phyloP scores from a whole-genome alignment of 805 yeast genomes.

The Pichia cephalocereana region DNA sequence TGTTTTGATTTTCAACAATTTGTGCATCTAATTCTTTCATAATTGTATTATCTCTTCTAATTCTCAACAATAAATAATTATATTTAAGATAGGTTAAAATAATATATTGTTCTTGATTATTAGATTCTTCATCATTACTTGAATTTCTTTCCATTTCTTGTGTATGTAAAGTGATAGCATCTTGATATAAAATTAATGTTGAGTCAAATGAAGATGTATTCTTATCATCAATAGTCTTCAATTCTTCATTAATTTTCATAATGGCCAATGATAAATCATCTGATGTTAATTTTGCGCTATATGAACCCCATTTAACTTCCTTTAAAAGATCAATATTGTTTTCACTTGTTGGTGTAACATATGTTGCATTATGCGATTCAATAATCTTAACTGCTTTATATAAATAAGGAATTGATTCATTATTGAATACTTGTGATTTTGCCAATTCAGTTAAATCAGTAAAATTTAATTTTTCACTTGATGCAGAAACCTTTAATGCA shows the following conservation, averaged over 20 bases:
- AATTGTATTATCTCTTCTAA: constrained; percentile 60
- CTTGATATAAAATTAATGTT: constrained; percentile 58
- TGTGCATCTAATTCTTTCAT: constrained; percentile 25
- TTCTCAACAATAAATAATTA: constrained; percentile 51
- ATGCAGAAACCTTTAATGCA: constrained; percentile 34
- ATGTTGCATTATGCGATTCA: constrained; percentile 25
- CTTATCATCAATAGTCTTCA: constrained; percentile 23
- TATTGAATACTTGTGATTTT: constrained; percentile 28
- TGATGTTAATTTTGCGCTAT: constrained; percentile 53
- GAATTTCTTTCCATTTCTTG: constrained; percentile 40
- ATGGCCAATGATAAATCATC: constrained; percentile 63
- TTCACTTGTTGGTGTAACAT: constrained; percentile 25
- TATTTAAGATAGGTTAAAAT: constrained; percentile 68
- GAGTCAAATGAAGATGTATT: constrained; percentile 45
- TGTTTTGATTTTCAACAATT: not conserved
- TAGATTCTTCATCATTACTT: constrained; percentile 41
- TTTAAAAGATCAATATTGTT: constrained; percentile 16
- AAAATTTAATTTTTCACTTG: constrained; percentile 18
- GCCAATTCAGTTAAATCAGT: constrained; percentile 44
- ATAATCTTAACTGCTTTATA: constrained; percentile 30
- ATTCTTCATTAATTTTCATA: constrained; percentile 30
- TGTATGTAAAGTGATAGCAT: constrained; percentile 52
- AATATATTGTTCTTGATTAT: constrained; percentile 64
- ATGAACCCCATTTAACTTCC: constrained; percentile 40
- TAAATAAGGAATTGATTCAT: constrained; percentile 26